These are phyloP conservation scores for Fusarium xylarioides DNA, from an alignment of 2,329 filamentous ascomycete genomes.

Conservation along the genomic window DNA sequence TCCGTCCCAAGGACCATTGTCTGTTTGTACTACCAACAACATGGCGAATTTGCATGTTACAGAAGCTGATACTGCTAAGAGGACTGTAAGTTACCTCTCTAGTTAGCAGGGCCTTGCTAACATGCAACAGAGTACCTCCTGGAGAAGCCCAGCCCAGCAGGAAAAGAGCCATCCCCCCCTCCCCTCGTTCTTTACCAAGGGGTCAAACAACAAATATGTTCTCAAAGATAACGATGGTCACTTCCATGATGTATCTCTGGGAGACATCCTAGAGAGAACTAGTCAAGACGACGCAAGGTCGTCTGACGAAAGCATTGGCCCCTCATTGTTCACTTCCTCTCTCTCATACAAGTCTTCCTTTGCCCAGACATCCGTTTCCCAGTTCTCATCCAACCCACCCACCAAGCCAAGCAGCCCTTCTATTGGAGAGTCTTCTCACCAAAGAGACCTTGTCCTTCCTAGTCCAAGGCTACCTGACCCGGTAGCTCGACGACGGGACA, in stretches of 20 bases:
- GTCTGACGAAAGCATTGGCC: constrained; percentile 11
- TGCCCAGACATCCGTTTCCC: constrained; percentile 19
- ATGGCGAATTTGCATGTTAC: neutral
- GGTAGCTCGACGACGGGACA: constrained; percentile 8
- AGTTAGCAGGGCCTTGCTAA: neutral
- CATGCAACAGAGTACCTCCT: neutral
- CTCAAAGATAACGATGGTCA: neutral
- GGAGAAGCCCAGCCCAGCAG: neutral
- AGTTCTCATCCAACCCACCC: neutral
- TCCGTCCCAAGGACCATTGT: neutral
- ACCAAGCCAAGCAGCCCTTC: neutral
- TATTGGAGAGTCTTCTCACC: neutral
- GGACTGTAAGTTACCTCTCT: neutral
- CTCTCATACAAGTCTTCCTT: constrained; percentile 28
- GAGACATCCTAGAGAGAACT: neutral
- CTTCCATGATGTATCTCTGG: neutral
- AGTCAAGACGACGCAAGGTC: constrained; percentile 8
- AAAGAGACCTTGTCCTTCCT: constrained; percentile 1
- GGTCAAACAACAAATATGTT: neutral
- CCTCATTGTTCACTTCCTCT: constrained; percentile 10
- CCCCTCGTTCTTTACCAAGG: constrained; percentile 5
- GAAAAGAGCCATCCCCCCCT: neutral
- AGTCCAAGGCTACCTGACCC: constrained; percentile 1
- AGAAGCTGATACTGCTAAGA: neutral
- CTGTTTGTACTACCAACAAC: neutral